These are phyloP conservation scores for Mucor lusitanicus DNA, from an alignment of 371 early-diverging fungal species.

Conservation along the genomic window DNA sequence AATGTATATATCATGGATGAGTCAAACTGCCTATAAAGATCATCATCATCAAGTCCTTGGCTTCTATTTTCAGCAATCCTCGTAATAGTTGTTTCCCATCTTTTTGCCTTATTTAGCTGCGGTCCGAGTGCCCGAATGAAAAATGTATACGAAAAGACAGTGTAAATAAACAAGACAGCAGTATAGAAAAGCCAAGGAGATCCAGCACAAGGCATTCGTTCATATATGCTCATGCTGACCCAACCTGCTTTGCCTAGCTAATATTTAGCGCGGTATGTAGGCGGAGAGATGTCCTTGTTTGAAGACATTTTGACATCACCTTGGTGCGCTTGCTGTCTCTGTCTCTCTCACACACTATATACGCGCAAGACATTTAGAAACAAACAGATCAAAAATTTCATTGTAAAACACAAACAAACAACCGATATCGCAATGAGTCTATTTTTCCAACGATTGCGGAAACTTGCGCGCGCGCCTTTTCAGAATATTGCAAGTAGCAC, in stretches of 20 bases:
- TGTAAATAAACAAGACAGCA: neutral
- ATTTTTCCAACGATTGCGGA: neutral
- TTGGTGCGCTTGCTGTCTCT: neutral
- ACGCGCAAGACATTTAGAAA: neutral
- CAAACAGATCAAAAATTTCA: neutral
- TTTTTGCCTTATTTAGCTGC: conserved; percentile 10
- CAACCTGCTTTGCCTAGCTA: too few relatives aligned
- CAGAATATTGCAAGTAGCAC: neutral
- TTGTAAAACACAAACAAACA: neutral
- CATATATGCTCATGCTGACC: too few relatives aligned
- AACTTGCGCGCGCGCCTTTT: neutral
- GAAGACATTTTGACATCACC: neutral
- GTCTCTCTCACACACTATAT: too few relatives aligned
- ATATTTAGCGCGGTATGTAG: neutral
- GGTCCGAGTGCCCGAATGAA: conserved; percentile 15
- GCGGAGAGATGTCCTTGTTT: neutral
- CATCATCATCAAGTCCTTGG: neutral
- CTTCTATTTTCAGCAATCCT: neutral
- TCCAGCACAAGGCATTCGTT: too few relatives aligned
- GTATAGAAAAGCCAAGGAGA: neutral
- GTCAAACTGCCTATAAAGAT: too few relatives aligned
- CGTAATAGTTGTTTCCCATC: neutral
- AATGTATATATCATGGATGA: neutral
- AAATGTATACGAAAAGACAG: neutral
- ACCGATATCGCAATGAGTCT: neutral